Evolutionary conservation across 257 asterid genomes (phyloP).

Genomic region (Rubia yunnanensis): DNA sequence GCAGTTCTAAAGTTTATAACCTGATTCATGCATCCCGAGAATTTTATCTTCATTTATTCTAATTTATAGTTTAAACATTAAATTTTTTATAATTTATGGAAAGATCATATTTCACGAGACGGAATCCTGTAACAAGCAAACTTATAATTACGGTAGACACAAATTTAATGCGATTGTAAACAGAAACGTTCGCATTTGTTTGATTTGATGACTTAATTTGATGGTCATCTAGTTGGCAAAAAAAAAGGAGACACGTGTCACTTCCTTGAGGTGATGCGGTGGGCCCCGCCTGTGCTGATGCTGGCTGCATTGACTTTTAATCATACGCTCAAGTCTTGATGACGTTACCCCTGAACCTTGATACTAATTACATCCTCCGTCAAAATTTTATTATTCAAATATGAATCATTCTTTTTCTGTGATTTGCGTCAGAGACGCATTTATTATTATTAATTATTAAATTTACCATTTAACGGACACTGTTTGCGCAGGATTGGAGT

Average conservation of each 20-base stretch:
- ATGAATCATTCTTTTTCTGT: not conserved
- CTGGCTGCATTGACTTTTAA: not conserved
- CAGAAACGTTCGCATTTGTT: too few species aligned
- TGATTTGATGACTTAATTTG: not conserved
- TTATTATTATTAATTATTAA: too few species aligned
- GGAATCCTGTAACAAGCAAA: too few species aligned
- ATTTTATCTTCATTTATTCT: too few species aligned
- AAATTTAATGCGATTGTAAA: too few species aligned
- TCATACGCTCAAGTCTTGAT: constrained; percentile 18
- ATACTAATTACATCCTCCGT: constrained; percentile 26
- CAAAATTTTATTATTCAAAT: not conserved
- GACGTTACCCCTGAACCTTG: constrained; percentile 32
- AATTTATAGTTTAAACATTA: too few species aligned
- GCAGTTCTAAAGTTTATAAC: too few species aligned
- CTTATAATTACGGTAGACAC: too few species aligned
- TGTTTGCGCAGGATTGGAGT: not conserved
- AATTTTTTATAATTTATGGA: too few species aligned
- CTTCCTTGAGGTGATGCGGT: constrained; percentile 14
- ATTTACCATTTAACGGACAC: not conserved
- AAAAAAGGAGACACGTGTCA: constrained; percentile 19
- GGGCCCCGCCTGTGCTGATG: constrained; percentile 9
- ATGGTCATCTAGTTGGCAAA: constrained; percentile 34
- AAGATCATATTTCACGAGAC: too few species aligned
- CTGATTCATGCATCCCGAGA: too few species aligned
- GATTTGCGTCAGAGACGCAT: not conserved